phyloP scores from a whole-genome alignment of 345 rosid species.

The Citrus reticulata region DNA sequence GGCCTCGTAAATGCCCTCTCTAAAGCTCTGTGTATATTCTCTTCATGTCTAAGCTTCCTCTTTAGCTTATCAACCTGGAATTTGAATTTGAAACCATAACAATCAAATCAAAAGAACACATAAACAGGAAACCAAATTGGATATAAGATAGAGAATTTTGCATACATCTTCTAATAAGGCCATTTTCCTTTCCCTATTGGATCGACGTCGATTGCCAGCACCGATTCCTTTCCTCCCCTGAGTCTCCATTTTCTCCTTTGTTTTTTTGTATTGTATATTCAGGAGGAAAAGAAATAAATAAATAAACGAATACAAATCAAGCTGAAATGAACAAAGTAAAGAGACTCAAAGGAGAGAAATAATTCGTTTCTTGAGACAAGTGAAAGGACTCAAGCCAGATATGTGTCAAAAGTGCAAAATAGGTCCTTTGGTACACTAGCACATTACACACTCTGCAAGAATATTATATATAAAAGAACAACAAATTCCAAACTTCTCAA shows the following conservation, averaged over 20 bases:
- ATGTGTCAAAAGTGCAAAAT: slow-evolving; percentile 45
- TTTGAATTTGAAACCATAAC: slow-evolving; percentile 1
- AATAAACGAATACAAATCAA: slow-evolving; percentile 4
- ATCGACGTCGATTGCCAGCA: slow-evolving; percentile 53
- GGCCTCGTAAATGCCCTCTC: slow-evolving; percentile 96
- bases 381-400: slow-evolving; percentile 47
- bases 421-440: slow-evolving; percentile 18
- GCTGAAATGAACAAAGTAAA: slow-evolving; percentile 1
- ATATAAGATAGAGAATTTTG: neutral
- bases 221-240: slow-evolving; percentile 33
- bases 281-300: neutral
- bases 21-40: slow-evolving; percentile 94
- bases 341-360: slow-evolving; percentile 21
- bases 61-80: slow-evolving; percentile 87
- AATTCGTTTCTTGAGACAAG: slow-evolving; percentile 60
- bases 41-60: slow-evolving; percentile 91
- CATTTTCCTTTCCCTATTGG: slow-evolving; percentile 69
- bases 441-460: slow-evolving; percentile 22
- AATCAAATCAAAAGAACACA: slow-evolving; percentile 3
- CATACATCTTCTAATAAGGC: slow-evolving; percentile 87
- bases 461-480: neutral
- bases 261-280: slow-evolving; percentile 32
- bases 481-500: slow-evolving; percentile 21
- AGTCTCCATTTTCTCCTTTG: slow-evolving; percentile 59
- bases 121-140: neutral